A percentile compares a stretch with the other conserved stretches of the same genome.
These are phyloP conservation scores for Moniliophthora roreri DNA, from an alignment of 1,284 basidiomycete species.

Conservation along the genomic window DNA sequence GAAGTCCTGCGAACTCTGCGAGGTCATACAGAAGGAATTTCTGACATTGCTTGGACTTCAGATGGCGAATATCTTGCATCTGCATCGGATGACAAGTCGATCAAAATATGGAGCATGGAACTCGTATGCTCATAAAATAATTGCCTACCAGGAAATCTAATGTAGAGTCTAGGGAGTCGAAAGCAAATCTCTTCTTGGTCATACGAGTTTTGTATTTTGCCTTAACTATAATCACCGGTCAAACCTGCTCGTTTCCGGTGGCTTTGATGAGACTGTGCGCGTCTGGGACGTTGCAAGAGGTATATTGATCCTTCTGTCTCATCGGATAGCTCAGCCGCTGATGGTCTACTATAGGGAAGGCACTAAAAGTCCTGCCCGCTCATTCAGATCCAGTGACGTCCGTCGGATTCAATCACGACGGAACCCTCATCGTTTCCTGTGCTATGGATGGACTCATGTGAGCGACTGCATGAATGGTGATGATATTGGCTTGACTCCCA, in stretches of 20 bases:
- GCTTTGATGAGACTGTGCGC: conserved; percentile 93
- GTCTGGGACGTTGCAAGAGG: conserved; percentile 95
- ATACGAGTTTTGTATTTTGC: conserved; percentile 94
- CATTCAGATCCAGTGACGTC: conserved; percentile 97
- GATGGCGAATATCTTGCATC: conserved; percentile 83
- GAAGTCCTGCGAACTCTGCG: conserved; percentile 68
- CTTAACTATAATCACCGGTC: conserved; percentile 88
- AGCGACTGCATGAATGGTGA: too few species aligned
- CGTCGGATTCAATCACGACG: conserved; percentile 92
- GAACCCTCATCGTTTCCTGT: conserved; percentile 90
- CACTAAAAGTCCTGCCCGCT: conserved; percentile 83
- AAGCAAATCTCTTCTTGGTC: conserved; percentile 70
- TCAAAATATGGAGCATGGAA: conserved; percentile 81
- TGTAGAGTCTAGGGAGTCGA: conserved; percentile 45
- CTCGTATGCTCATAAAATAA: conserved; percentile 40
- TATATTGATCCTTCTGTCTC: conserved; percentile 29
- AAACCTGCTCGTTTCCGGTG: conserved; percentile 89
- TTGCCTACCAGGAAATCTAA: not conserved
- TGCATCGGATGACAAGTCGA: conserved; percentile 87
- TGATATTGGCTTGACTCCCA: conserved; percentile 13
- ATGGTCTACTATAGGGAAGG: conserved; percentile 51
- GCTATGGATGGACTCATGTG: conserved; percentile 97
- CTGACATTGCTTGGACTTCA: conserved; percentile 84
- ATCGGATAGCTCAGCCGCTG: not conserved
- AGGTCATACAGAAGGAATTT: conserved; percentile 80